Evolutionary conservation across 2,329 filamentous ascomycete species (phyloP).

Genomic region (Penicillium sp.): DNA sequence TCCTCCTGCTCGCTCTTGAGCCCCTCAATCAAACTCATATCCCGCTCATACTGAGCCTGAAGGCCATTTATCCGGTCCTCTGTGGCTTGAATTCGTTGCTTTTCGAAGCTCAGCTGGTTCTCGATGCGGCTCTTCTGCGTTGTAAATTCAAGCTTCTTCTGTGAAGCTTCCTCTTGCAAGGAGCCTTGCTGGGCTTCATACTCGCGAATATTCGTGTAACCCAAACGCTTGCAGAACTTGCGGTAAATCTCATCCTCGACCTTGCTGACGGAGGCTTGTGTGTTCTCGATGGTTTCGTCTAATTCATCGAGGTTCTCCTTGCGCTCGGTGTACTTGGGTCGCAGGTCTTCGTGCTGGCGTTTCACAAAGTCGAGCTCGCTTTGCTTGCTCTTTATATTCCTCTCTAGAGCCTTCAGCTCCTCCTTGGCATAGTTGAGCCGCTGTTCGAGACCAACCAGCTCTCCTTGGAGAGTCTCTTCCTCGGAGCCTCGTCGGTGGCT

Average conservation of each 20-base stretch:
- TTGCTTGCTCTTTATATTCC: conserved; percentile 81
- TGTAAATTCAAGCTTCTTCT: conserved; percentile 84
- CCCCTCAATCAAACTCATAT: conserved; percentile 68
- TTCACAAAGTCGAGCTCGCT: conserved; percentile 75
- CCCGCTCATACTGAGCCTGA: conserved; percentile 65
- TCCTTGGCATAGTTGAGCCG: conserved; percentile 70
- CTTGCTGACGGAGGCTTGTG: conserved; percentile 67
- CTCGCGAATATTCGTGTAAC: conserved; percentile 85
- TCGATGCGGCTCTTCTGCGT: conserved; percentile 69
- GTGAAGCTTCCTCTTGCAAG: conserved; percentile 83
- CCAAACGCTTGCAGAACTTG: conserved; percentile 80
- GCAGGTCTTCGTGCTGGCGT: conserved; percentile 71
- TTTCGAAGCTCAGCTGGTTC: conserved; percentile 64
- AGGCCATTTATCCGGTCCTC: conserved; percentile 69
- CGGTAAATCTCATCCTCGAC: conserved; percentile 89
- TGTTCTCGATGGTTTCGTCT: conserved; percentile 56
- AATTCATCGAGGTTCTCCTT: conserved; percentile 66
- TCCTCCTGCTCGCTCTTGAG: conserved; percentile 72
- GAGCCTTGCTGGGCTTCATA: conserved; percentile 94
- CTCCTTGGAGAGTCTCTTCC: conserved; percentile 78
- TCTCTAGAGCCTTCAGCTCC: conserved; percentile 75
- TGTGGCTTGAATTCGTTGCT: conserved; percentile 70
- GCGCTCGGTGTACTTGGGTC: conserved; percentile 77
- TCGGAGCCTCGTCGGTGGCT: conserved; percentile 72
- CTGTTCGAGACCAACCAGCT: conserved; percentile 77